Conservation (phyloP, 2,329 filamentous ascomycete species). For the Penicillium sp. region DNA sequence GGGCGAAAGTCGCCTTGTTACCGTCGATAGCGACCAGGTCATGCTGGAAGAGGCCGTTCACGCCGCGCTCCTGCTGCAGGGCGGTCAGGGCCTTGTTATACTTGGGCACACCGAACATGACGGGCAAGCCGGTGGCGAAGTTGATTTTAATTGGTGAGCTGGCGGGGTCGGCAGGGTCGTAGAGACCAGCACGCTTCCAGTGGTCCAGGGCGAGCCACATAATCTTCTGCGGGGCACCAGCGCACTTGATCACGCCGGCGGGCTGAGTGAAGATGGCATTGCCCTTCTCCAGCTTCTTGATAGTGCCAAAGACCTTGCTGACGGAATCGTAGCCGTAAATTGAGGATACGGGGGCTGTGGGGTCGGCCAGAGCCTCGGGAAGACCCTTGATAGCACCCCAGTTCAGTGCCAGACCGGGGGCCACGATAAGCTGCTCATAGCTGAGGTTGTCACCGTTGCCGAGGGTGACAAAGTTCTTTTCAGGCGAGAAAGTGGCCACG, state of each 20-base stretch:
- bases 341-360: constrained; percentile 55
- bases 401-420: constrained; percentile 60
- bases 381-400: constrained; percentile 58
- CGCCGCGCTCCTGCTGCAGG: constrained; percentile 57
- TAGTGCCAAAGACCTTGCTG: constrained; percentile 57
- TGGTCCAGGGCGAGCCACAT: constrained; percentile 66
- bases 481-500: constrained; percentile 57
- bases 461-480: constrained; percentile 61
- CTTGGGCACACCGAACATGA: constrained; percentile 65
- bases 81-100: constrained; percentile 59
- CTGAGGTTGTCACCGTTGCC: constrained; percentile 58
- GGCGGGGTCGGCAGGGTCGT: constrained; percentile 47
- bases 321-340: constrained; percentile 62
- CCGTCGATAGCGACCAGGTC: constrained; percentile 59
- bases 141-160: constrained; percentile 55
- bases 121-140: constrained; percentile 60
- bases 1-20: constrained; percentile 57
- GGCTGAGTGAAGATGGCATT: constrained; percentile 64
- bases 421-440: constrained; percentile 69
- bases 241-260: constrained; percentile 62
- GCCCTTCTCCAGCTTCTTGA: constrained; percentile 55
- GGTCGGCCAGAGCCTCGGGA: constrained; percentile 58
- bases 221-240: constrained; percentile 64
- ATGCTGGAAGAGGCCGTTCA: constrained; percentile 63
- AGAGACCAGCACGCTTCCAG: constrained; percentile 60